A percentile compares a stretch with the other conserved stretches of the same genome.
Conservation (phyloP, 441 rosid genomes). For the Flueggea neowawraea region DNA sequence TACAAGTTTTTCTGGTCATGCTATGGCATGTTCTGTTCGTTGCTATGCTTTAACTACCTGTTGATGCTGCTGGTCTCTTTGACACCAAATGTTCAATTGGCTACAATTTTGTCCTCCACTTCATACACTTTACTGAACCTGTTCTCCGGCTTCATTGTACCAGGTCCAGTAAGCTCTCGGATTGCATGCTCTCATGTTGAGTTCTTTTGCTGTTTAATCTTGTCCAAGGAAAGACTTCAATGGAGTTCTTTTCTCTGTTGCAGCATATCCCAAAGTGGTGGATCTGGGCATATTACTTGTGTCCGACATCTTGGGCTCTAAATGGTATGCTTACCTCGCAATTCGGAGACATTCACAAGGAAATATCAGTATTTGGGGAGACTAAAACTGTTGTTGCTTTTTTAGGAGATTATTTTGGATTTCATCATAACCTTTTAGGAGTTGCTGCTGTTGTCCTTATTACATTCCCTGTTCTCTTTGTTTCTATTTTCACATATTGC, state of each 20-base stretch:
- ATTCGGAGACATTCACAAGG: conserved; percentile 41
- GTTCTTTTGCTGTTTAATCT: no score
- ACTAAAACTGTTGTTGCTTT: conserved; percentile 38
- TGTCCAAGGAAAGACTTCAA: no score
- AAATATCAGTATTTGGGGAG: conserved; percentile 46
- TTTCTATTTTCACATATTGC: conserved; percentile 50
- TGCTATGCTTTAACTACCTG: conserved; percentile 36
- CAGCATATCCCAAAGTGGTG: conserved; percentile 74
- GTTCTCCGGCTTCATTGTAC: conserved; percentile 43
- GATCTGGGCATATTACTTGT: conserved; percentile 55
- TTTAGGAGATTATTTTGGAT: conserved; percentile 52
- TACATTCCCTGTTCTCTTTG: conserved; percentile 40
- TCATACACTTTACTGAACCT: conserved; percentile 28
- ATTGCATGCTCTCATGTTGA: no score
- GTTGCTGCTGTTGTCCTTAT: conserved; percentile 37
- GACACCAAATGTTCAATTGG: conserved; percentile 40
- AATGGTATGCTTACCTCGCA: conserved; percentile 59
- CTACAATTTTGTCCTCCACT: conserved; percentile 30
- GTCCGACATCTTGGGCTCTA: conserved; percentile 69
- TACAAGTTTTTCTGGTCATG: conserved; percentile 44
- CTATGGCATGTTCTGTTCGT: conserved; percentile 33
- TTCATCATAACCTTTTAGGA: conserved; percentile 20
- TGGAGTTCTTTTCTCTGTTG: conserved; percentile 3
- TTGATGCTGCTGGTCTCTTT: conserved; percentile 42
- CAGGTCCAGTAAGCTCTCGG: conserved; percentile 36